Evolutionary conservation across 2,329 filamentous ascomycete species (phyloP).

Genomic region (Endocalyx cinctus): DNA sequence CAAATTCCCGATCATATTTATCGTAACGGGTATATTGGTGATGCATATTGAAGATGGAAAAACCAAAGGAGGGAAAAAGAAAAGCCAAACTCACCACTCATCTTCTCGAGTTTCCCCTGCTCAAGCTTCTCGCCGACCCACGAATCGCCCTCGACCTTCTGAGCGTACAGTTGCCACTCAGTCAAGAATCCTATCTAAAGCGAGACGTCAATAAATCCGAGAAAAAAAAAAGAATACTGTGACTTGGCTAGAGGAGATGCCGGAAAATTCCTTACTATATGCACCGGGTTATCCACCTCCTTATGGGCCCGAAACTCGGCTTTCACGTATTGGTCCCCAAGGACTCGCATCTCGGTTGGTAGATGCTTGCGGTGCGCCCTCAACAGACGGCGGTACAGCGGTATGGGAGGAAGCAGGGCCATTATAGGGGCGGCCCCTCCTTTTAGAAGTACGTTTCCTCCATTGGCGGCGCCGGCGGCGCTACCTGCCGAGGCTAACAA

Average conservation of each 20-base stretch:
- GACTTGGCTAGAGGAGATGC: too few relatives aligned
- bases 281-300: conserved; percentile 81
- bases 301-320: conserved; percentile 83
- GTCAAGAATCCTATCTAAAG: conserved; percentile 85
- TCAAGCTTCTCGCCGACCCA: conserved; percentile 88
- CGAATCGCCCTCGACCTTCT: conserved; percentile 79
- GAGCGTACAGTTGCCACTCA: conserved; percentile 94
- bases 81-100: too few relatives aligned
- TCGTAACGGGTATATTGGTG: too few relatives aligned
- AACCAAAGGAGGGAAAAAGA: not conserved
- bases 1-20: too few relatives aligned
- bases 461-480: conserved; percentile 13
- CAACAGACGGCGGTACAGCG: conserved; percentile 81
- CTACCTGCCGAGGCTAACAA: conserved; percentile 21
- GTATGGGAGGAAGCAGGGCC: conserved; percentile 80
- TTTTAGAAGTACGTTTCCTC: too few relatives aligned
- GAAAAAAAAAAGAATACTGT: not conserved
- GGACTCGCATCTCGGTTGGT: conserved; percentile 65
- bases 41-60: too few relatives aligned
- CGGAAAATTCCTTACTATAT: conserved; percentile 84
- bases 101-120: conserved; percentile 76
- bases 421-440: too few relatives aligned
- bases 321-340: conserved; percentile 93
- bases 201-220: not conserved
- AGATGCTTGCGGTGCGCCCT: conserved; percentile 80